These are phyloP conservation scores for Cyanodermella asteris DNA, from an alignment of 2,329 filamentous ascomycete genomes.

Conservation along the genomic window DNA sequence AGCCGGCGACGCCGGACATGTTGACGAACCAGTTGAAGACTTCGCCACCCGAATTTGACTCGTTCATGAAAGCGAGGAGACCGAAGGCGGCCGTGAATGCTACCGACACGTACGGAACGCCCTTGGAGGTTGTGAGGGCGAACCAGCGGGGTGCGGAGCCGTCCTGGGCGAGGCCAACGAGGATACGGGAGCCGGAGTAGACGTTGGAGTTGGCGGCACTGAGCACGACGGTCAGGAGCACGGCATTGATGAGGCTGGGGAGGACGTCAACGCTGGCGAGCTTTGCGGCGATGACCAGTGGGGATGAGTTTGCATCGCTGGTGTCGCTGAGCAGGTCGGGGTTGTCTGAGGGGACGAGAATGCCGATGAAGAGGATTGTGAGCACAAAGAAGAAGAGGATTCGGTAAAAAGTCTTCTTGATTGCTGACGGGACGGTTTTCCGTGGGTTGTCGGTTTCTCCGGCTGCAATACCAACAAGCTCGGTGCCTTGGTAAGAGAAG, in stretches of 20 bases:
- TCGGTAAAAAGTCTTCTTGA: conserved; percentile 31
- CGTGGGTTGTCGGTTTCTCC: conserved; percentile 33
- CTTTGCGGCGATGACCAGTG: conserved; percentile 51
- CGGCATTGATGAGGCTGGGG: conserved; percentile 52
- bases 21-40: conserved; percentile 45
- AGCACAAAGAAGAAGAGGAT: conserved; percentile 36
- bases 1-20: conserved; percentile 37
- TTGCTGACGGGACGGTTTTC: conserved; percentile 30
- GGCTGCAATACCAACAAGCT: conserved; percentile 32
- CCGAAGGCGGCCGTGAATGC: conserved; percentile 12
- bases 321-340: conserved; percentile 22
- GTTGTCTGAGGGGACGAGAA: conserved; percentile 37
- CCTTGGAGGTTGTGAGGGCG: too few relatives aligned
- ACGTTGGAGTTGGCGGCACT: conserved; percentile 49
- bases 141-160: conserved; percentile 9
- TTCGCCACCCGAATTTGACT: conserved; percentile 20
- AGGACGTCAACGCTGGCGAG: conserved; percentile 45
- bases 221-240: conserved; percentile 51
- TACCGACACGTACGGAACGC: not conserved
- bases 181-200: conserved; percentile 28
- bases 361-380: conserved; percentile 33
- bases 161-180: conserved; percentile 22
- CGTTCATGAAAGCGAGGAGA: conserved; percentile 20
- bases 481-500: conserved; percentile 17
- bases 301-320: conserved; percentile 18